Conservation (phyloP, 768 basidiomycete genomes). For the Daedalea quercina region DNA sequence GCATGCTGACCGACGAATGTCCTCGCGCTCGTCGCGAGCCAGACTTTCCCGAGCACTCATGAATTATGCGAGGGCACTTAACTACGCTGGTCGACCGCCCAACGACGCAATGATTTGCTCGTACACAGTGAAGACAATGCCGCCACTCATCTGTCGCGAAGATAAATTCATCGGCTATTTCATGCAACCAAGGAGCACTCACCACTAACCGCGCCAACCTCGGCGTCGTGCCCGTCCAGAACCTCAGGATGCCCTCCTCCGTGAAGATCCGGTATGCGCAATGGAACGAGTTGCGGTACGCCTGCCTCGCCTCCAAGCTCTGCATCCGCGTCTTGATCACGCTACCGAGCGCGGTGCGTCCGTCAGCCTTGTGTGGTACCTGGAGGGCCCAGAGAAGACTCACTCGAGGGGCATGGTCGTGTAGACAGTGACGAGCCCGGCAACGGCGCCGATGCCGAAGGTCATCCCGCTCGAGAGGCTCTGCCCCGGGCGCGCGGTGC, state of each 20-base stretch:
- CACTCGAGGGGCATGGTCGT: slow-evolving; percentile 82
- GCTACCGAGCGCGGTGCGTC: slow-evolving; percentile 31
- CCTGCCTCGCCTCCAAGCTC: slow-evolving; percentile 69
- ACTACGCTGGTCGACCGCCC: slow-evolving; percentile 17
- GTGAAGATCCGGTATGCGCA: slow-evolving; percentile 92
- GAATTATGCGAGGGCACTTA: no score
- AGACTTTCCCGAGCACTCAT: no score
- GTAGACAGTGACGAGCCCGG: slow-evolving; percentile 93
- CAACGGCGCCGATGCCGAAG: slow-evolving; percentile 89
- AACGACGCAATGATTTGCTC: slow-evolving; percentile 68
- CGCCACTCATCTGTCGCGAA: slow-evolving; percentile 68
- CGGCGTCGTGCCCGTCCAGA: slow-evolving; percentile 97
- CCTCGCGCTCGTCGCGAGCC: no score
- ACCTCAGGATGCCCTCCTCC: slow-evolving; percentile 86
- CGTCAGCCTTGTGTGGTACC: no score
- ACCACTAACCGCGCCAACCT: slow-evolving; percentile 80
- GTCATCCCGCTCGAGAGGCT: slow-evolving; percentile 82
- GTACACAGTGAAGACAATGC: slow-evolving; percentile 89
- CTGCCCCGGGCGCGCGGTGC: slow-evolving; percentile 76
- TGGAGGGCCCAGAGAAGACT: slow-evolving; percentile 17
- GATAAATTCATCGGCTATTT: background rate
- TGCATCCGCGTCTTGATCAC: slow-evolving; percentile 99
- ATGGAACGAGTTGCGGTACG: slow-evolving; percentile 93
- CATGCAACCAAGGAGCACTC: slow-evolving; percentile 23
- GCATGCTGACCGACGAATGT: no score